Evolutionary conservation across 768 basidiomycete species (phyloP).

Genomic region (Pisolithus marmoratus): DNA sequence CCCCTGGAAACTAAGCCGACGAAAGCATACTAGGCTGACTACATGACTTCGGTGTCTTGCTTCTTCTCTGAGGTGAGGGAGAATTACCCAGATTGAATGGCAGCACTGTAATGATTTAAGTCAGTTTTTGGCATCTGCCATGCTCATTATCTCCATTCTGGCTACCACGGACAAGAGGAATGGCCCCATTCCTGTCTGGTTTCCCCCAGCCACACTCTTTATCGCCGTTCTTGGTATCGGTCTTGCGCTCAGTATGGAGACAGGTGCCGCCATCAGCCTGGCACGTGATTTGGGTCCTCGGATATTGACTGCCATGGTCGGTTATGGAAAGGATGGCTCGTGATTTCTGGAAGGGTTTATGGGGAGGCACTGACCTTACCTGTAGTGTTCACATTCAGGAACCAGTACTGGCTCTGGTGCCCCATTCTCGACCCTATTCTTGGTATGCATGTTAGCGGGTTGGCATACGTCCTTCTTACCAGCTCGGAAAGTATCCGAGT

Average conservation of each 20-base stretch:
- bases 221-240: conserved; percentile 56
- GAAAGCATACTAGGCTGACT: conserved; percentile 26
- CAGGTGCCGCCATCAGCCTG: conserved; percentile 62
- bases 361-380: neutral
- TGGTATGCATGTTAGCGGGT: conserved; percentile 48
- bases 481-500: conserved; percentile 52
- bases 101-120: neutral
- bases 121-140: conserved; percentile 56
- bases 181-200: conserved; percentile 40
- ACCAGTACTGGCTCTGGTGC: conserved; percentile 74
- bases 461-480: conserved; percentile 51
- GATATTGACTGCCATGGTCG: conserved; percentile 63
- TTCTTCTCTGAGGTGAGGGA: conserved; percentile 41
- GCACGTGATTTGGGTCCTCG: conserved; percentile 71
- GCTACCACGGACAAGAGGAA: conserved; percentile 51
- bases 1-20: conserved; percentile 6
- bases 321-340: conserved; percentile 49
- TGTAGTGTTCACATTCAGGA: conserved; percentile 25
- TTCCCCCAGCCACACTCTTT: conserved; percentile 53
- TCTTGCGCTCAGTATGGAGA: conserved; percentile 55
- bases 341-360: conserved; percentile 20
- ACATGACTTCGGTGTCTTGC: conserved; percentile 39
- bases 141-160: conserved; percentile 47
- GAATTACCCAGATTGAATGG: neutral
- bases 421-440: conserved; percentile 55